Evolutionary conservation across 768 basidiomycete species (phyloP), one percentile per base, ranked within the genome.

Genomic region (Leccinum arenicola): DNA sequence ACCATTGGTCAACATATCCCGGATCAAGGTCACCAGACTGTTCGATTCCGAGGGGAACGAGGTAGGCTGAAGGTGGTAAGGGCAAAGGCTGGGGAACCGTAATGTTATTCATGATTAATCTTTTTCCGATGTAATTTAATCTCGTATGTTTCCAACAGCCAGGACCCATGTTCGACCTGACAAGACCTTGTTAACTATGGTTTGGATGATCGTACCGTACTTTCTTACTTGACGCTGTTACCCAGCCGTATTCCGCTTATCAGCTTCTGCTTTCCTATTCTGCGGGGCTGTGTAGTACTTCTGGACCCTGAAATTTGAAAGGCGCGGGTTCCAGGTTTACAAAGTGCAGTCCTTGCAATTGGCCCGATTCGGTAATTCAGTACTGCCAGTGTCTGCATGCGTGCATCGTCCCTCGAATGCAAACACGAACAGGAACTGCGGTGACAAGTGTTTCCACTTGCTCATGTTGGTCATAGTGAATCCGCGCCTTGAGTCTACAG

Each of bases 21-120:
- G 8, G 65, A 80, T 19, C 73, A 76, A 25, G 73, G 75, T 33
- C 74, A 78, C 55, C 76, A 71, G 48, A 91, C 82, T 58, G 89
- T 93, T 92, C 70, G 91, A 93, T 67, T 89, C 89, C 6, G 90
- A 88, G 67, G 80, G 74, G 2, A 69, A 70, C 47, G 74, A 64
- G 52, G 14, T 12, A 25, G 15, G 52, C 12, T 27, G 40, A 31
- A 29, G 31, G 49, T 19, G 31, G 48, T 25, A n/a, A 7, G 23
- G 33, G 36, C n/a, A 23, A 35, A 27, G 36, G 35, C 29, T 36
- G 8, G 2, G 43, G 10, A 35, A 57, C 52, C 51, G 35, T 43
- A 29, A 54, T 50, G 57, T 27, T 54, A 17, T 53, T 59, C 55
- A 57, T 35, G 50, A 56, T 21, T 27, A 54, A 21, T 36, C 5